Evolutionary conservation across 371 early-diverging fungal species (phyloP).

Genomic region (Fennellomyces sp.): DNA sequence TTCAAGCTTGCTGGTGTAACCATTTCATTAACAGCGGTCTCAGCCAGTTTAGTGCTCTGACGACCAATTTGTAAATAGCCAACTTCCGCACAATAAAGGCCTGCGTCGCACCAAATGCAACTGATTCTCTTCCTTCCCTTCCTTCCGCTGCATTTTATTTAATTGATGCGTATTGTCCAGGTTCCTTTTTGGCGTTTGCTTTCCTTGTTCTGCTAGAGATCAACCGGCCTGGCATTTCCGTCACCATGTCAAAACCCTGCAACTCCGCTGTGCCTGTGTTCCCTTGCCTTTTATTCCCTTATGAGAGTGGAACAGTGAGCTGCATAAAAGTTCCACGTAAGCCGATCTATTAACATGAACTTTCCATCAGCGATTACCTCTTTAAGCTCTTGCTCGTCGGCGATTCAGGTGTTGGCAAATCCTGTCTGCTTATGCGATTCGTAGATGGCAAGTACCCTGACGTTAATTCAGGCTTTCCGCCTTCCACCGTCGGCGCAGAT

Average conservation of each 20-base stretch:
- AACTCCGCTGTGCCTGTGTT: too few species aligned
- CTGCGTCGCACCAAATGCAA: not conserved
- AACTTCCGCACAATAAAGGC: not conserved
- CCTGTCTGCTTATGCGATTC: slow-evolving; percentile 96
- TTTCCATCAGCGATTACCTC: slow-evolving; percentile 86
- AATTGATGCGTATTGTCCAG: too few species aligned
- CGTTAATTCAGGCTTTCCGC: slow-evolving; percentile 95
- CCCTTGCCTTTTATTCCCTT: too few species aligned
- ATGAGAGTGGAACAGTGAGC: too few species aligned
- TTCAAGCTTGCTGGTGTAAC: slow-evolving; percentile 1
- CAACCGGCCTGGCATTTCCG: too few species aligned
- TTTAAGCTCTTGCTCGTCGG: slow-evolving; percentile 99
- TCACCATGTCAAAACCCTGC: too few species aligned
- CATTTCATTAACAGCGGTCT: not conserved
- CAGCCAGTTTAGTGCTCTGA: not conserved
- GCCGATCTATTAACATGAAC: not conserved
- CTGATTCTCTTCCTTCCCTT: not conserved
- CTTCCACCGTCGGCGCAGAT: slow-evolving; percentile 99
- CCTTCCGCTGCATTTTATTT: not conserved
- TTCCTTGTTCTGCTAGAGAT: not conserved
- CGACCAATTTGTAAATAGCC: not conserved
- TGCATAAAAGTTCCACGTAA: too few species aligned
- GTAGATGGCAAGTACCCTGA: slow-evolving; percentile 98
- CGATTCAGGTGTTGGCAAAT: slow-evolving; percentile 99
- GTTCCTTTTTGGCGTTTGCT: not conserved